Evolutionary conservation across 305 asterid species (phyloP).

Genomic region (Solanum chacoense): DNA sequence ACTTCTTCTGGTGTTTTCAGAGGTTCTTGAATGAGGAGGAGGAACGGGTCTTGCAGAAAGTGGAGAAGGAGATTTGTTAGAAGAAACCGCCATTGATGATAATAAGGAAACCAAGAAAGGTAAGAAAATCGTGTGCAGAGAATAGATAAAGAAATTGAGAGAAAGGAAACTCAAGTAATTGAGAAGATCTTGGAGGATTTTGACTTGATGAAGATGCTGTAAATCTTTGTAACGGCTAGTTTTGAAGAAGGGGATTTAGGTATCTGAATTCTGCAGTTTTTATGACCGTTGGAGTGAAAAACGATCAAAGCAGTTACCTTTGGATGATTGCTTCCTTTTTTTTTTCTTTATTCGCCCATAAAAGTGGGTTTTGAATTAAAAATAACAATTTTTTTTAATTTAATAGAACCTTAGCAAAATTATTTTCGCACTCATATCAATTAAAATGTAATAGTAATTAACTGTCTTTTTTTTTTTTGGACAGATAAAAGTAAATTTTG

Average conservation of each 20-base stretch:
- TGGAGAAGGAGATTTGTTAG: conserved; percentile 70
- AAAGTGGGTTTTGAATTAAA: background rate
- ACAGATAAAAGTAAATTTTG: background rate
- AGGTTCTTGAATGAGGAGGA: conserved; percentile 28
- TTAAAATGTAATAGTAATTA: background rate
- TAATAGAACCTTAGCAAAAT: background rate
- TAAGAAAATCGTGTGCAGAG: background rate
- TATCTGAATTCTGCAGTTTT: conserved; percentile 17
- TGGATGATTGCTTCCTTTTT: background rate
- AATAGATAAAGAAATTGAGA: background rate
- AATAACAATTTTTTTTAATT: background rate
- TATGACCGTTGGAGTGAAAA: conserved; percentile 39
- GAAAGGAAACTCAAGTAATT: conserved; percentile 13
- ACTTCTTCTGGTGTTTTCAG: conserved; percentile 45
- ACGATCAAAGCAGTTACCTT: background rate
- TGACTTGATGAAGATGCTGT: conserved; percentile 16
- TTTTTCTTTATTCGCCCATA: background rate
- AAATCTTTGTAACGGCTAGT: conserved; percentile 56
- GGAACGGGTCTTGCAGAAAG: conserved; percentile 31
- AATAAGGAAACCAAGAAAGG: background rate
- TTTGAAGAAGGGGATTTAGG: background rate
- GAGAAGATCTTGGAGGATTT: conserved; percentile 14
- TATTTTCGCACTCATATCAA: background rate
- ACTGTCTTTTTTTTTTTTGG: background rate
- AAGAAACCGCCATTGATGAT: conserved; percentile 42